phyloP scores from a whole-genome alignment of 768 basidiomycete genomes.

The Kwoniella sp. region DNA sequence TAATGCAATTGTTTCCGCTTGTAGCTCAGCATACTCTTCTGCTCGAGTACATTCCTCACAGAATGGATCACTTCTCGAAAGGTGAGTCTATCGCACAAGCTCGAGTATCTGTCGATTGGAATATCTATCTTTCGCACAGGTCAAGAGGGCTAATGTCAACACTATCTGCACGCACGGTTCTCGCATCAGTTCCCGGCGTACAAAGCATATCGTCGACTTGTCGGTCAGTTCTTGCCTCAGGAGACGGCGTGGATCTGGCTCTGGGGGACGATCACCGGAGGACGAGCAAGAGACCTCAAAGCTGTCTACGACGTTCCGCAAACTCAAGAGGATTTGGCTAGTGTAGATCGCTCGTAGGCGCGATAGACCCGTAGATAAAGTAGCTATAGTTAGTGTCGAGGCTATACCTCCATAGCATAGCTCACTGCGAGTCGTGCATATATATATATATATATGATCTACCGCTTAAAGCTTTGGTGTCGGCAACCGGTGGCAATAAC shows the following conservation, averaged over 20 bases:
- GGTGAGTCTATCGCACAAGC: conserved; percentile 33
- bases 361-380: too few species aligned
- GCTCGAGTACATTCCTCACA: conserved; percentile 74
- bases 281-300: conserved; percentile 57
- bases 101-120: too few species aligned
- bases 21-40: conserved; percentile 69
- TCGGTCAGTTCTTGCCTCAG: conserved; percentile 74
- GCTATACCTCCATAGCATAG: too few species aligned
- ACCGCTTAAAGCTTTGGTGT: too few species aligned
- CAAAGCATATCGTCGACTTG: conserved; percentile 71
- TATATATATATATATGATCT: too few species aligned
- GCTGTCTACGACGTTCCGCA: conserved; percentile 57
- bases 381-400: too few species aligned
- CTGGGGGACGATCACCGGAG: conserved; percentile 58
- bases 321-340: not conserved
- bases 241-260: conserved; percentile 50
- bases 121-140: too few species aligned
- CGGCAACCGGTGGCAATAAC: not conserved
- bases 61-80: conserved; percentile 77
- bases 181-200: conserved; percentile 59
- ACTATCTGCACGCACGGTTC: too few species aligned
- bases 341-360: not conserved
- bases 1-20: conserved; percentile 6
- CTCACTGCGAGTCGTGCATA: too few species aligned
- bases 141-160: too few species aligned